Percentiles rank a stretch among this genome's conserved stretches.
Evolutionary conservation across 441 rosid species (phyloP).

Genomic region (Euphorbia celastroides): DNA sequence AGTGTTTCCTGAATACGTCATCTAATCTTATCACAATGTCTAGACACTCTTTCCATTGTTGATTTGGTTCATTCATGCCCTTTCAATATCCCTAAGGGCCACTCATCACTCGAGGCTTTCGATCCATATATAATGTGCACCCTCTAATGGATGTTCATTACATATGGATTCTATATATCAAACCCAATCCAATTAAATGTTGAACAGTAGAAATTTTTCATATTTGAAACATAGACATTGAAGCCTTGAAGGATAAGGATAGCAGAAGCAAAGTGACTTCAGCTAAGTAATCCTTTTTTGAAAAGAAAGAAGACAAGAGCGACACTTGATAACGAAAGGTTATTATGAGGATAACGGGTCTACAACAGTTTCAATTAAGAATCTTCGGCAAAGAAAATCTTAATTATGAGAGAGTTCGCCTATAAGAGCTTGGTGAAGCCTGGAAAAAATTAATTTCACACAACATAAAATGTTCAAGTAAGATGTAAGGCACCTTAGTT

Average conservation of each 20-base stretch:
- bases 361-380: not conserved
- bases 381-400: not conserved
- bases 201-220: not conserved
- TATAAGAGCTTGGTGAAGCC: not conserved
- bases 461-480: not conserved
- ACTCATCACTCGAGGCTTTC: not conserved
- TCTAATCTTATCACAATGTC: not conserved
- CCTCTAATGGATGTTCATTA: not conserved
- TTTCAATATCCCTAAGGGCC: not conserved
- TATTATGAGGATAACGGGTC: not conserved
- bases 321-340: not conserved
- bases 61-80: not conserved
- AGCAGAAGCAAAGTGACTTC: not conserved
- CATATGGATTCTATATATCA: not conserved
- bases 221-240: not conserved
- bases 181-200: not conserved
- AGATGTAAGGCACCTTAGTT: slow-evolving; percentile 50
- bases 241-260: too few species aligned
- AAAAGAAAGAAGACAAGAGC: not conserved
- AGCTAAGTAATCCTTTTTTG: slow-evolving; percentile 3
- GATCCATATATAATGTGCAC: too few species aligned
- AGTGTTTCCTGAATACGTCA: not conserved
- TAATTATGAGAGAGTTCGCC: not conserved
- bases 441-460: not conserved
- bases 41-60: not conserved